These are phyloP conservation scores for Cladosporium halotolerans DNA, from an alignment of 2,329 filamentous ascomycete species.

Conservation along the genomic window DNA sequence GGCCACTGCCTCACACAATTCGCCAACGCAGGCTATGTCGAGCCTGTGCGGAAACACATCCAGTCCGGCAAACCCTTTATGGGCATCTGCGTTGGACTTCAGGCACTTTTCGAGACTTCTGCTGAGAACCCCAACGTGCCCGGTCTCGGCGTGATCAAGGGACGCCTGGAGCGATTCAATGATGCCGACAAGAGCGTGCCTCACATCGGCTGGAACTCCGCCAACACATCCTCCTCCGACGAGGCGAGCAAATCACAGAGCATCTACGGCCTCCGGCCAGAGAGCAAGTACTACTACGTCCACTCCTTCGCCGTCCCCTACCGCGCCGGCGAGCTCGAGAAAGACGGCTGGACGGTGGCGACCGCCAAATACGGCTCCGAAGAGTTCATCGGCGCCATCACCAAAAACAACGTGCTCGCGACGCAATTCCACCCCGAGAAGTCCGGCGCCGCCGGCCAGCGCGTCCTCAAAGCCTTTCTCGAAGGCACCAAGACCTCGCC, in stretches of 20 bases:
- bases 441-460: conserved; percentile 80
- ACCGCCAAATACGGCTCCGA: conserved; percentile 82
- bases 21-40: conserved; percentile 71
- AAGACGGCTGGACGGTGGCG: conserved; percentile 83
- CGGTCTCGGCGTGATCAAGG: conserved; percentile 71
- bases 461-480: conserved; percentile 79
- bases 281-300: conserved; percentile 97
- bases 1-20: conserved; percentile 90
- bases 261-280: conserved; percentile 71
- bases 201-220: conserved; percentile 98
- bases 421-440: conserved; percentile 99
- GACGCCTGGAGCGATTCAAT: conserved; percentile 68
- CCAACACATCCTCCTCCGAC: conserved; percentile 52
- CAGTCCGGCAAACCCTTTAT: conserved; percentile 92
- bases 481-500: conserved; percentile 58
- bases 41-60: conserved; percentile 77
- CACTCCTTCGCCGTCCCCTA: conserved; percentile 89
- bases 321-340: conserved; percentile 64
- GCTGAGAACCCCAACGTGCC: conserved; percentile 65
- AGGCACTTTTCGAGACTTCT: conserved; percentile 83
- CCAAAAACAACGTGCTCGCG: conserved; percentile 75
- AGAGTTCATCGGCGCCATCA: conserved; percentile 85
- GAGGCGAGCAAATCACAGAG: conserved; percentile 40
- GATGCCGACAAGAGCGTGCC: conserved; percentile 81
- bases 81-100: conserved; percentile 92